Conservation (phyloP, 495 filamentous ascomycete species). For the Penicillium arizonense region DNA sequence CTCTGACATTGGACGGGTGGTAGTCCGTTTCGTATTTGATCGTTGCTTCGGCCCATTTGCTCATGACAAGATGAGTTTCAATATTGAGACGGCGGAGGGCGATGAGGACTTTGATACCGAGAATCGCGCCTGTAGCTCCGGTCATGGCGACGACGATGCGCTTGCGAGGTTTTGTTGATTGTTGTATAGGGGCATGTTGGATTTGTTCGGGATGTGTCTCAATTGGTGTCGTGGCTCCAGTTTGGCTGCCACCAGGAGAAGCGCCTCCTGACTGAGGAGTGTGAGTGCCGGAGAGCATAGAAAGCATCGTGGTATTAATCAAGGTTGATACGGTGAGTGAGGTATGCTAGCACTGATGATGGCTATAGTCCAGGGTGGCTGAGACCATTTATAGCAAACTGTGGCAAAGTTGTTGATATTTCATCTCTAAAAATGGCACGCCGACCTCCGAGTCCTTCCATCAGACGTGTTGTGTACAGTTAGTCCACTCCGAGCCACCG, state of each 20-base stretch:
- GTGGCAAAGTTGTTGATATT: neutral
- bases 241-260: constrained; percentile 11
- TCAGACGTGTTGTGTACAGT: neutral
- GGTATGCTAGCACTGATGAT: neutral
- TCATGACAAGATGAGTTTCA: constrained; percentile 41
- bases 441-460: neutral
- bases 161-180: neutral
- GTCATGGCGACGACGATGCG: constrained; percentile 41
- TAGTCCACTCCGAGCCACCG: neutral
- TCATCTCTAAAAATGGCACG: neutral
- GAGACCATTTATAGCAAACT: neutral
- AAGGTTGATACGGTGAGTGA: too few relatives aligned
- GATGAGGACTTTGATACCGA: constrained; percentile 36
- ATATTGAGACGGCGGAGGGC: constrained; percentile 36
- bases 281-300: constrained; percentile 13
- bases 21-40: constrained; percentile 44
- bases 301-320: constrained; percentile 8
- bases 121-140: constrained; percentile 38
- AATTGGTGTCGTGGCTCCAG: neutral
- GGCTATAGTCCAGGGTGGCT: too few relatives aligned
- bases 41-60: constrained; percentile 42
- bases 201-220: neutral
- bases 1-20: constrained; percentile 28
- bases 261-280: constrained; percentile 19
- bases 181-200: neutral